Evolutionary conservation across 164 flowering plant species (phyloP), one percentile per base, ranked within the genome.

Genomic region (Sedum album): DNA sequence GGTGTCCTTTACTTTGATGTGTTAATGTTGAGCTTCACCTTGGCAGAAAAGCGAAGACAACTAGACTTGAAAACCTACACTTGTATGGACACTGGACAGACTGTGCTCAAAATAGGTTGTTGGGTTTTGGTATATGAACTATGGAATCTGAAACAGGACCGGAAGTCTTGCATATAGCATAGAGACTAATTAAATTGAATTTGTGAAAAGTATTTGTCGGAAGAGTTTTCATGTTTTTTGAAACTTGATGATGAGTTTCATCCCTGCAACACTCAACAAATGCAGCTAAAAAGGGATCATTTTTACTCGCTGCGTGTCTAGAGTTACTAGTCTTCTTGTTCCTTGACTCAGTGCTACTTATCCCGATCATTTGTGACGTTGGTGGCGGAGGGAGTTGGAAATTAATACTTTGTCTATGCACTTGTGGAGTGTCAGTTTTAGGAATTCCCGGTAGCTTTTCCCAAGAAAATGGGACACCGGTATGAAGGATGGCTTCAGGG

Each of bases 401-500:
- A 64, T 17, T 82, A 85, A 33, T 81, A 81, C 6, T 67, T 20
- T 70, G 74, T 51, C 65, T 76, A 38, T 23, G 60, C 23, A 23
- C 23, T 53, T 49, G n/a, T 55, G 67, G 48, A 3, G 39, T n/a
- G 60, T 57, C 69, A 20, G 74, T 77, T 68, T 86, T 86, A 36
- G 91, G 88, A 26, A 83, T 82, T 66, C 91, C 88, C 1, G 91
- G 91, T n/a, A 78, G 48, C 63, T 79, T 67, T 67, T 86, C 90
- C 90, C 90, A 86, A 41, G 90, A 86, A 69, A 86, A 86, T 25
- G 90, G 90, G 17, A 81, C 70, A 6, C 86, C 78, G 31, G 68
- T 51, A 21, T 70, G 66, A 13, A 76, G 72, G 25, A 84, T 68
- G 41, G 79, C 73, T 53, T 61, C 68, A 5, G 83, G 82, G 36